Evolutionary conservation across 768 basidiomycete species (phyloP).

Genomic region (Leccinum sublutescens): DNA sequence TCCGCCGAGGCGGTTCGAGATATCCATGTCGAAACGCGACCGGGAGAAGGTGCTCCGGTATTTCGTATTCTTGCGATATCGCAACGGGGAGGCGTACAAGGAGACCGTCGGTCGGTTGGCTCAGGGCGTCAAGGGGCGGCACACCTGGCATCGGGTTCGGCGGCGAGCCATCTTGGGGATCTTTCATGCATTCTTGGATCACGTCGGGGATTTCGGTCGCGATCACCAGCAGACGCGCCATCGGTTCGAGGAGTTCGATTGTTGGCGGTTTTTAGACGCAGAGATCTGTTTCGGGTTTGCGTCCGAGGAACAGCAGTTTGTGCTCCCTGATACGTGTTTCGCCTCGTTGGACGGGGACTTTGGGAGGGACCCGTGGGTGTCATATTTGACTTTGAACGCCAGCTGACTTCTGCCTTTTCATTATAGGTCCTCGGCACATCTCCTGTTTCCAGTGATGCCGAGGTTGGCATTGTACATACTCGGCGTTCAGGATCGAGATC

Average conservation of each 20-base stretch:
- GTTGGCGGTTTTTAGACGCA: conserved; percentile 47
- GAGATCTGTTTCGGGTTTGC: conserved; percentile 57
- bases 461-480: conserved; percentile 54
- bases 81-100: conserved; percentile 50
- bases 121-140: conserved; percentile 17
- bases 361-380: conserved; percentile 28
- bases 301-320: conserved; percentile 53
- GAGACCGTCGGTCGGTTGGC: conserved; percentile 35
- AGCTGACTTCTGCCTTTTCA: not conserved
- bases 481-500: conserved; percentile 29
- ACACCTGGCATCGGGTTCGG: conserved; percentile 30
- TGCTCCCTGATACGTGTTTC: conserved; percentile 53
- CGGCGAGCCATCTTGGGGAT: conserved; percentile 26
- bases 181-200: conserved; percentile 30
- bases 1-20: conserved; percentile 16
- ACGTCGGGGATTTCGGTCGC: not conserved
- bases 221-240: not conserved
- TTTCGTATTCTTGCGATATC: conserved; percentile 55
- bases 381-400: not conserved
- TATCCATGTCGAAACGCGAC: conserved; percentile 21
- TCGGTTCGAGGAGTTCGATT: conserved; percentile 34
- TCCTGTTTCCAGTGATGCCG: conserved; percentile 57
- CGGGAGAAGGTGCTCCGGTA: conserved; percentile 47
- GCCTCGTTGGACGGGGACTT: conserved; percentile 52
- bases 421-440: conserved; percentile 43